Percentiles rank a stretch among this genome's conserved stretches.
Evolutionary conservation across 2,329 filamentous ascomycete species (phyloP).

Genomic region (Venturia effusa): DNA sequence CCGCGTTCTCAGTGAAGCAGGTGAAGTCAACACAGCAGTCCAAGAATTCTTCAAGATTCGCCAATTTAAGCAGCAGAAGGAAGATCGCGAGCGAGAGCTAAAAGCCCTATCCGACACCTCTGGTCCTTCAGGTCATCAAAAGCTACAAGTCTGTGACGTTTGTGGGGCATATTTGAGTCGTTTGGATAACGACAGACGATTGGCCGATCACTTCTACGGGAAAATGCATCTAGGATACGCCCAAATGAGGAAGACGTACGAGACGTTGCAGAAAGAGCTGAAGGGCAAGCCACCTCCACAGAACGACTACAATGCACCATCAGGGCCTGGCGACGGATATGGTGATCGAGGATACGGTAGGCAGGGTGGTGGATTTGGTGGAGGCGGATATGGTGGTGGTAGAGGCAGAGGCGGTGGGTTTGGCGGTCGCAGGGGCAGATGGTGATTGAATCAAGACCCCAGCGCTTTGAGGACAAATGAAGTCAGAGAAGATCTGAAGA

Average conservation of each 20-base stretch:
- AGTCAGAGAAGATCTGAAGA: neutral
- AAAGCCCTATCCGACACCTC: conserved; percentile 85
- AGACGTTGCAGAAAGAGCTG: conserved; percentile 77
- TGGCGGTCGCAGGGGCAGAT: neutral
- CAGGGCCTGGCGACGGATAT: conserved; percentile 24
- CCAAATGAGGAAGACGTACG: conserved; percentile 91
- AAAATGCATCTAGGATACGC: conserved; percentile 99
- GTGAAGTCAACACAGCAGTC: conserved; percentile 68
- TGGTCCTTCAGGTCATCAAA: conserved; percentile 90
- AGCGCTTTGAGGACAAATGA: neutral
- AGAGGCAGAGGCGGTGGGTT: conserved; percentile 2
- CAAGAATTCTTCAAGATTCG: conserved; percentile 82
- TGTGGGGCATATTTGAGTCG: conserved; percentile 90
- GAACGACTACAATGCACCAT: conserved; percentile 26
- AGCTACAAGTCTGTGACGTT: conserved; percentile 96
- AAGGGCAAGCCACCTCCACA: conserved; percentile 56
- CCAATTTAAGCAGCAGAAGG: conserved; percentile 68
- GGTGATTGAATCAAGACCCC: neutral
- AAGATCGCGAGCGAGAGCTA: conserved; percentile 75
- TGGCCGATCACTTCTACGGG: conserved; percentile 97
- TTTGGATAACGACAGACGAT: conserved; percentile 82
- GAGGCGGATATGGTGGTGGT: conserved; percentile 6
- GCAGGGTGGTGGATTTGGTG: conserved; percentile 7
- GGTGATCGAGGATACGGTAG: conserved; percentile 16
- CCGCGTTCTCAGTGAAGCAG: conserved; percentile 70